A percentile compares a stretch with the other conserved stretches of the same genome.
Conservation (phyloP, 768 basidiomycete species). For the Auriculariales sp. region DNA sequence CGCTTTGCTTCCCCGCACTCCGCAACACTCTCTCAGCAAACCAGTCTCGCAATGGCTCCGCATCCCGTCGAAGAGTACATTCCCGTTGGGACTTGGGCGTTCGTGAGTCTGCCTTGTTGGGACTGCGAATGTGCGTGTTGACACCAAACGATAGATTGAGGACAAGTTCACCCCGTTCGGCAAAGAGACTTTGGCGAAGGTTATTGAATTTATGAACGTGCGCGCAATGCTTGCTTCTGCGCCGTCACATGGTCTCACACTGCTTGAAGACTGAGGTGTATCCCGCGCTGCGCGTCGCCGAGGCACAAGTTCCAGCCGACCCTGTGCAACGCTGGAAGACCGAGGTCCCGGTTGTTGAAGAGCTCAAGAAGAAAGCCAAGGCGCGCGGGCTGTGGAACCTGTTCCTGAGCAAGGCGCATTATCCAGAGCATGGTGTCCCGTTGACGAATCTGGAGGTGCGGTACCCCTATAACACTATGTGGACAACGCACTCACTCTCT, state of each 20-base stretch:
- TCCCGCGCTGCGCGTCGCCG: constrained; percentile 63
- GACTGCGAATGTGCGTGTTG: background rate
- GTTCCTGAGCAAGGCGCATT: constrained; percentile 88
- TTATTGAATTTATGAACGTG: constrained; percentile 78
- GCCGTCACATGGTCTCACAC: background rate
- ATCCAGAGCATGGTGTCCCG: constrained; percentile 79
- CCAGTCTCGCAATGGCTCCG: constrained; percentile 35
- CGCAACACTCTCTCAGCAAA: too few relatives aligned
- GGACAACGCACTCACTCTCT: background rate
- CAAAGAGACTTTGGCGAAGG: constrained; percentile 71
- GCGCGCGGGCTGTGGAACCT: constrained; percentile 91
- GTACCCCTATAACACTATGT: background rate
- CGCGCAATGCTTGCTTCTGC: constrained; percentile 6
- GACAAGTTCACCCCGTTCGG: constrained; percentile 86
- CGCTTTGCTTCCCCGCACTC: too few relatives aligned
- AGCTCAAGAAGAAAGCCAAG: constrained; percentile 79
- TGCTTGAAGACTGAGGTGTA: constrained; percentile 67
- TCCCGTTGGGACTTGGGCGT: constrained; percentile 74
- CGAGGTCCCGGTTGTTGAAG: constrained; percentile 63
- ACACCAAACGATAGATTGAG: constrained; percentile 40
- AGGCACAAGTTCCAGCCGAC: constrained; percentile 69
- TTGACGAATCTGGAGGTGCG: constrained; percentile 84
- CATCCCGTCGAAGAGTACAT: constrained; percentile 70
- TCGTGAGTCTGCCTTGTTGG: constrained; percentile 34
- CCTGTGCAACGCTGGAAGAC: constrained; percentile 69